These are phyloP conservation scores for Zostera marina DNA, from an alignment of 116 monocot species.

Conservation along the genomic window DNA sequence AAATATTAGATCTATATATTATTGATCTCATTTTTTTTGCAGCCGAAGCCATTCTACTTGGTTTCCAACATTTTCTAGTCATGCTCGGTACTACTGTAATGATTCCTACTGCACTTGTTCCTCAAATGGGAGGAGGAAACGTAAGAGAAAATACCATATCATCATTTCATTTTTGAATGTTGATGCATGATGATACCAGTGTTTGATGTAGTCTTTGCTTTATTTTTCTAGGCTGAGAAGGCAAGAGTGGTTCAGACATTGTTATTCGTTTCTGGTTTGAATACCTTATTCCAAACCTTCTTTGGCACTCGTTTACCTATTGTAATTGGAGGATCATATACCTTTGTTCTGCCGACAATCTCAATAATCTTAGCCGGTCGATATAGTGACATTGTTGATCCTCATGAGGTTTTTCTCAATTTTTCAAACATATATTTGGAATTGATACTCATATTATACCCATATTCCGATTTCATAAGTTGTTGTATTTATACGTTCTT, in stretches of 20 bases:
- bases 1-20: background rate
- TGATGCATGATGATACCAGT: background rate
- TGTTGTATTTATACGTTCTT: too few relatives aligned
- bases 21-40: slow-evolving; percentile 10
- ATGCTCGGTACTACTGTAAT: slow-evolving; percentile 93
- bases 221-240: slow-evolving; percentile 49
- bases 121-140: slow-evolving; percentile 94
- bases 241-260: slow-evolving; percentile 70
- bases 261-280: slow-evolving; percentile 68
- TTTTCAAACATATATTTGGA: background rate
- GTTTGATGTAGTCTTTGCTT: too few relatives aligned
- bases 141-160: slow-evolving; percentile 20
- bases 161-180: too few relatives aligned
- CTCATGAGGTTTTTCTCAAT: slow-evolving; percentile 38
- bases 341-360: slow-evolving; percentile 74
- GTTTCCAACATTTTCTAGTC: slow-evolving; percentile 85
- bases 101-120: slow-evolving; percentile 90
- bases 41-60: slow-evolving; percentile 88
- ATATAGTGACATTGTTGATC: slow-evolving; percentile 47
- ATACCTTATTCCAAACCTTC: slow-evolving; percentile 56
- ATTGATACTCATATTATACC: too few relatives aligned
- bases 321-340: slow-evolving; percentile 75
- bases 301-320: slow-evolving; percentile 78
- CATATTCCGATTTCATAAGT: too few relatives aligned
- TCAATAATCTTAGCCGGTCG: slow-evolving; percentile 74